Base-by-base conservation (phyloP, 2,329 filamentous ascomycete genomes). In the Ophiostoma sp. region DNA sequence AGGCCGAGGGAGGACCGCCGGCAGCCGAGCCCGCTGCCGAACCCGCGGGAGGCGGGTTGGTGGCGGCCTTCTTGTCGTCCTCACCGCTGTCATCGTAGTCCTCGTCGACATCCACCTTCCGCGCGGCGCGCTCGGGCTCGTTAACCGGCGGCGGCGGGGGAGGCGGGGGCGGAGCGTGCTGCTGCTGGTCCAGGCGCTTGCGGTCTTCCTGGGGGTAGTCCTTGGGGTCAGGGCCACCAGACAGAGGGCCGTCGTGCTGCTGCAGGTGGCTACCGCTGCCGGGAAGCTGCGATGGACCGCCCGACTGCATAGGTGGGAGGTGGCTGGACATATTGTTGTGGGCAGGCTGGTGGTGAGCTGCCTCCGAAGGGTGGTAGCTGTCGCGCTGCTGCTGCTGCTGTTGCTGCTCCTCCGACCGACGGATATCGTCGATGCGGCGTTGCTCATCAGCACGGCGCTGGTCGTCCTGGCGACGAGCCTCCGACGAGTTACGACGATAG, bases 51-150 rank as follows among this genome's bases (percentile, higher is more conserved):
- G 66, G 45, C 28, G 74, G 48, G n/a, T 31, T 71, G 22, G 64
- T 71, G 31, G 61, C 45, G 1, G 72, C 80, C 80, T 91, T 91
- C 83, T 91, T 91, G 73, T 96, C 92, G 74, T 98, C 95, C 77
- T 97, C 95, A 4, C 90, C 93, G 73, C 95, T 95, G 79, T 98
- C 95, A 80, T 98, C 95, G 79, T 99, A 98, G 80, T 98, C 93
- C 81, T 99, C 96, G 77, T 99, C 95, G 25, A 98, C 93, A 7
- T 98, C 95, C 90, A 99, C 97, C 82, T 97, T 97, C 28, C 96
- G 88, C 25, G 94, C 94, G 45, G 96, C 94, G 71, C 90, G 85
- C 81, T 92, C 90, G 11, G 94, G 93, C 83, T 98, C 95, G 73
- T 90, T 91, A 22, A 33, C 36, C 8, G 63, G 63, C 86, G 87